A percentile compares a stretch with the other conserved stretches of the same genome.
These are phyloP conservation scores for Pichia sp. DNA, from an alignment of 1,139 yeast species.

Conservation along the genomic window DNA sequence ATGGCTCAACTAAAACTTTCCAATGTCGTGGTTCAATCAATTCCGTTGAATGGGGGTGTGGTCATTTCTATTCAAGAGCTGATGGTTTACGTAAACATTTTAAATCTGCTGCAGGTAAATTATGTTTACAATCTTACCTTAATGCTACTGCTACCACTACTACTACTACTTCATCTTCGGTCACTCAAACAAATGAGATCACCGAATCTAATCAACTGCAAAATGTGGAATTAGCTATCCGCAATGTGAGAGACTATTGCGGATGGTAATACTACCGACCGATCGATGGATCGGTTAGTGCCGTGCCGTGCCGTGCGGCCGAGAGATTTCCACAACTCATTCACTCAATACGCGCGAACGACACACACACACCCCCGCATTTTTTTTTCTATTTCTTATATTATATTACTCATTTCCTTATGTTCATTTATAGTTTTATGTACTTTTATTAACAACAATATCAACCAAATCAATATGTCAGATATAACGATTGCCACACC, in stretches of 20 bases:
- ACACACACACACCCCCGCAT: too few species aligned
- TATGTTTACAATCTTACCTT: constrained; percentile 10
- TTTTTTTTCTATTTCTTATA: neutral
- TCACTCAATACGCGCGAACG: too few species aligned
- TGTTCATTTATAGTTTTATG: neutral
- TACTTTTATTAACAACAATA: neutral
- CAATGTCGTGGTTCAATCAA: constrained; percentile 9
- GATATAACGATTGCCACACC: constrained; percentile 6
- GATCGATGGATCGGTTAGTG: too few species aligned
- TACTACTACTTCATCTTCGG: too few species aligned
- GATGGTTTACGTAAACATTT: constrained; percentile 15
- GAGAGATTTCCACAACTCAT: too few species aligned
- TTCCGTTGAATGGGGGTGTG: constrained; percentile 12
- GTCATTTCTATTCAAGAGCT: constrained; percentile 12
- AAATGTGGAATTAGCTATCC: constrained; percentile 10
- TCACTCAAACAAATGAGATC: too few species aligned
- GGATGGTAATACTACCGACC: too few species aligned
- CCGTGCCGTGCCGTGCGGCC: too few species aligned
- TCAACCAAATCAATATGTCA: neutral
- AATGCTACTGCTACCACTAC: neutral
- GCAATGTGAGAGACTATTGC: constrained; percentile 12
- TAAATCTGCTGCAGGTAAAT: constrained; percentile 11
- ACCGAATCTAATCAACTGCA: neutral
- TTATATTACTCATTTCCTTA: neutral
- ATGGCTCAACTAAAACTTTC: constrained; percentile 5